Percentiles rank a stretch among this genome's conserved stretches.
Conservation (phyloP, 352 stramenopile genomes). For the Pythium brachiatum region DNA sequence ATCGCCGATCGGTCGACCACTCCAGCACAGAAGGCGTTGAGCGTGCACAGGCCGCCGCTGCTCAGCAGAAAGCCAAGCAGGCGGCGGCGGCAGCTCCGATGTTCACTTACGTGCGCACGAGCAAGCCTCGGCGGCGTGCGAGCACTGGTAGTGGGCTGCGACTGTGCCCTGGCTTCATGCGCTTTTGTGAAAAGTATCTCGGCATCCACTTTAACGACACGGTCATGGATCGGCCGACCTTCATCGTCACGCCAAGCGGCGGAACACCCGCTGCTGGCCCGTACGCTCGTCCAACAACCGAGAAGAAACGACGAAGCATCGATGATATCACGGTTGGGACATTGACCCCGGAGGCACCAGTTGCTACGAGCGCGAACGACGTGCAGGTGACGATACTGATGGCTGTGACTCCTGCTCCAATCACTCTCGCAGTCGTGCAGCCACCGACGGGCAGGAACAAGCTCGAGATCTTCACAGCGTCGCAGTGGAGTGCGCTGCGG, state of each 20-base stretch:
- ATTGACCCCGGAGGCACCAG: not conserved
- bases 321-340: conserved; percentile 22
- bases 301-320: conserved; percentile 25
- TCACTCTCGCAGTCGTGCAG: not conserved
- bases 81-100: not conserved
- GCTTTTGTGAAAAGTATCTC: conserved; percentile 70
- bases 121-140: conserved; percentile 17
- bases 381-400: not conserved
- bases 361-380: not conserved
- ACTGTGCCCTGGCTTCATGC: conserved; percentile 65
- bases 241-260: conserved; percentile 8
- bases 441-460: conserved; percentile 10
- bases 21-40: conserved; percentile 14
- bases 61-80: not conserved
- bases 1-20: conserved; percentile 14
- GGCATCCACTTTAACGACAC: conserved; percentile 24
- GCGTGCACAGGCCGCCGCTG: not conserved
- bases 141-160: conserved; percentile 37
- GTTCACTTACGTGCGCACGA: not conserved
- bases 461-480: conserved; percentile 63
- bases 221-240: not conserved
- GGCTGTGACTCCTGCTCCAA: not conserved
- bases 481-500: conserved; percentile 75
- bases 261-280: not conserved
- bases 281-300: not conserved